Evolutionary conservation across 2,329 filamentous ascomycete species (phyloP).

Genomic region (Chalara sp.): DNA sequence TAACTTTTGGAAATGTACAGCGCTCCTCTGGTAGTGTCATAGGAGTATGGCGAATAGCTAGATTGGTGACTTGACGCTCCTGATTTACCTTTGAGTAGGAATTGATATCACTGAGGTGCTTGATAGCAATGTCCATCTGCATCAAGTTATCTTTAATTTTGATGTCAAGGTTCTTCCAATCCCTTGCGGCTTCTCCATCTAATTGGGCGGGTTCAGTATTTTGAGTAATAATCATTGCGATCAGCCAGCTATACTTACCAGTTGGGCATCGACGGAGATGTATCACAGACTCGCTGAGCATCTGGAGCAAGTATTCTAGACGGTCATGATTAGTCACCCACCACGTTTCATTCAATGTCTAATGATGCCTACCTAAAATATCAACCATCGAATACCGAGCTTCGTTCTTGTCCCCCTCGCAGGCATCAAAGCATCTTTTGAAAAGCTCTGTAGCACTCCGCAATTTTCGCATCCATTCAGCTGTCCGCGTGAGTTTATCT

Average conservation of each 20-base stretch:
- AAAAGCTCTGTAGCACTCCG: slow-evolving; percentile 9
- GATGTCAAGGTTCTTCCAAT: slow-evolving; percentile 3
- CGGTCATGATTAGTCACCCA: background rate
- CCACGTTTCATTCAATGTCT: background rate
- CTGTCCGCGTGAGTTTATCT: slow-evolving; percentile 7
- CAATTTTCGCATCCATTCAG: slow-evolving; percentile 6
- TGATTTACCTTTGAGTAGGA: slow-evolving; percentile 12
- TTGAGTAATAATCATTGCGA: background rate
- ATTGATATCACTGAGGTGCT: slow-evolving; percentile 15
- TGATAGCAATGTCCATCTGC: slow-evolving; percentile 8
- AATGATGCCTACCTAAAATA: slow-evolving; percentile 5
- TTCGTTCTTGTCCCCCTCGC: slow-evolving; percentile 12
- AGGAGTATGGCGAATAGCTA: slow-evolving; percentile 7
- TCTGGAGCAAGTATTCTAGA: slow-evolving; percentile 5
- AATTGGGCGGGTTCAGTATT: background rate
- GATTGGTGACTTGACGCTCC: slow-evolving; percentile 7
- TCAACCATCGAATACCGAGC: slow-evolving; percentile 8
- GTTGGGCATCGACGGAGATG: slow-evolving; percentile 7
- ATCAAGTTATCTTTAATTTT: slow-evolving; percentile 7
- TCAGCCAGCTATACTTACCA: background rate
- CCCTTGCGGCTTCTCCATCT: slow-evolving; percentile 8
- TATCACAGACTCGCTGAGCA: slow-evolving; percentile 4
- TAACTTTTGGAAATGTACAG: slow-evolving; percentile 9
- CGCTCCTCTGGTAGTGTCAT: slow-evolving; percentile 6
- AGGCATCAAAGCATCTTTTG: slow-evolving; percentile 11